Conservation (phyloP, 2,329 filamentous ascomycete species). For the Phialophora expanda region DNA sequence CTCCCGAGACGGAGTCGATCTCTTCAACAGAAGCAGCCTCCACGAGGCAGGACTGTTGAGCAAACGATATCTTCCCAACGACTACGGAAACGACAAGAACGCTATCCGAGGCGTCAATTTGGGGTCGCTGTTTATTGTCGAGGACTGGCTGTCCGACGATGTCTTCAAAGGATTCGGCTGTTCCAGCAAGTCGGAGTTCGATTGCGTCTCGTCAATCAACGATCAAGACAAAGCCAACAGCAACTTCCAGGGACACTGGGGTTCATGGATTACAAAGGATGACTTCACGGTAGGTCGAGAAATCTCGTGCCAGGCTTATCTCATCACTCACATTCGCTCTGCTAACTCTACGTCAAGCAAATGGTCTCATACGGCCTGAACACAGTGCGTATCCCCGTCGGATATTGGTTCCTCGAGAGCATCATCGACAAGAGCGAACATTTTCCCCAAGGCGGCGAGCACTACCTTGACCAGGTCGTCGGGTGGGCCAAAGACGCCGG, state of each 20-base stretch:
- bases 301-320: neutral
- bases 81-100: slow-evolving; percentile 43
- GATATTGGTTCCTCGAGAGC: slow-evolving; percentile 61
- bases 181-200: slow-evolving; percentile 50
- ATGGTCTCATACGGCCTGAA: slow-evolving; percentile 60
- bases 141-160: slow-evolving; percentile 59
- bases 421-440: slow-evolving; percentile 56
- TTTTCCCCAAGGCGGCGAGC: slow-evolving; percentile 57
- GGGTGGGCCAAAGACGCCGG: slow-evolving; percentile 56
- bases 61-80: slow-evolving; percentile 23
- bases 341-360: slow-evolving; percentile 36
- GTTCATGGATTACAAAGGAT: slow-evolving; percentile 55
- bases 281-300: slow-evolving; percentile 49
- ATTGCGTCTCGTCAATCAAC: slow-evolving; percentile 58
- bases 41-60: slow-evolving; percentile 25
- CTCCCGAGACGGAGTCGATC: slow-evolving; percentile 39
- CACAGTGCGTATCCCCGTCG: slow-evolving; percentile 60
- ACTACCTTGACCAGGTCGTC: slow-evolving; percentile 55
- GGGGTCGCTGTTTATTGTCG: slow-evolving; percentile 58
- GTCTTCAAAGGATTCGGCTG: slow-evolving; percentile 59
- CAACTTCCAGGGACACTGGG: slow-evolving; percentile 59
- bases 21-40: slow-evolving; percentile 37
- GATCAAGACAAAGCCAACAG: slow-evolving; percentile 52
- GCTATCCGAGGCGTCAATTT: slow-evolving; percentile 61
- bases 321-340: neutral